Percentiles rank a stretch among this genome's conserved stretches.
These are phyloP conservation scores for Leishmania tropica DNA, from an alignment of 208 protist genomes.

Conservation along the genomic window DNA sequence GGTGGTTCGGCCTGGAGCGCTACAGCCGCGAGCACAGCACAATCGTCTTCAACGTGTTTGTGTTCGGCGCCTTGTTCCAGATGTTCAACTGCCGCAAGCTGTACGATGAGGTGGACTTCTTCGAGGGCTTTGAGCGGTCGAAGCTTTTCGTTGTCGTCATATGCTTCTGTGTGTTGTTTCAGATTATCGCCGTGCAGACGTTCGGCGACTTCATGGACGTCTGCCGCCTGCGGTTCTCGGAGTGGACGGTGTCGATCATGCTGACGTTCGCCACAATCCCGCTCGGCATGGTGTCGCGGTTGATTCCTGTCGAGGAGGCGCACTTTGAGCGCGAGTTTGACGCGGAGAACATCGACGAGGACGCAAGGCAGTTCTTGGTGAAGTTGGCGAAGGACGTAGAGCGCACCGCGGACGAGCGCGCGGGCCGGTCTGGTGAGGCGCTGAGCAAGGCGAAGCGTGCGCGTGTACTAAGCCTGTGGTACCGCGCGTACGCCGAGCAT, in stretches of 20 bases:
- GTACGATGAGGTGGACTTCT: constrained; percentile 90
- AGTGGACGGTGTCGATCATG: constrained; percentile 54
- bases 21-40: constrained; percentile 60
- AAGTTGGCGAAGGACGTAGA: constrained; percentile 60
- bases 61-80: constrained; percentile 92
- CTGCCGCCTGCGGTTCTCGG: constrained; percentile 30
- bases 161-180: constrained; percentile 76
- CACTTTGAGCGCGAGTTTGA: constrained; percentile 39
- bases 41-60: constrained; percentile 96
- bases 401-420: constrained; percentile 21
- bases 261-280: constrained; percentile 41
- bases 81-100: constrained; percentile 95
- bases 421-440: constrained; percentile 38
- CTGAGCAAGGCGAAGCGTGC: constrained; percentile 45
- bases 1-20: constrained; percentile 41
- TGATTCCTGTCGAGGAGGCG: constrained; percentile 57
- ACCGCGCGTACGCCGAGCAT: constrained; percentile 63
- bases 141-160: constrained; percentile 78
- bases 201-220: constrained; percentile 92
- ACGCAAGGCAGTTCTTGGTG: constrained; percentile 48
- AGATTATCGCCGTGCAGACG: constrained; percentile 89
- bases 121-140: constrained; percentile 95
- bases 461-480: constrained; percentile 64
- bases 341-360: constrained; percentile 46
- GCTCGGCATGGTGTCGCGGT: constrained; percentile 44